A percentile compares a stretch with the other conserved stretches of the same genome.
phyloP scores from a whole-genome alignment of 75 land plant genomes.

The Picea sitchensis region DNA sequence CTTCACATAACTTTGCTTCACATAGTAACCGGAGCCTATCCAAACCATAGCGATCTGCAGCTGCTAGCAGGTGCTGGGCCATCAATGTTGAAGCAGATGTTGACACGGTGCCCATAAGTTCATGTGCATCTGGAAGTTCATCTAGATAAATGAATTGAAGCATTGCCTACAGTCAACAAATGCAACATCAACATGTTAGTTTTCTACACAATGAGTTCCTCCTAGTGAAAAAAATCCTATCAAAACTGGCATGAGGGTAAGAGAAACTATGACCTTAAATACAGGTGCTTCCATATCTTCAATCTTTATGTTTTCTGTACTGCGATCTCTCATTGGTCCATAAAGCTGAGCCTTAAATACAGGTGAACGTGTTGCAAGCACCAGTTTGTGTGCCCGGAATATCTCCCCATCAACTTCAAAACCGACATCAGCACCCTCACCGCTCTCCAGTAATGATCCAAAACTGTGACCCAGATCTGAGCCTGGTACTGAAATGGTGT shows the following conservation, averaged over 20 bases:
- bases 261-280: conserved; percentile 50
- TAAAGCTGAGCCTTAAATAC: conserved; percentile 86
- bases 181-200: neutral
- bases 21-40: conserved; percentile 72
- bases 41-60: conserved; percentile 75
- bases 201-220: neutral
- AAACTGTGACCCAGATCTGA: conserved; percentile 59
- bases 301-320: conserved; percentile 46
- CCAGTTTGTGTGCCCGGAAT: conserved; percentile 73
- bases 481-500: conserved; percentile 53
- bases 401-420: conserved; percentile 76
- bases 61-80: conserved; percentile 78
- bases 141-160: conserved; percentile 73
- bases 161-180: conserved; percentile 56
- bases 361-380: conserved; percentile 86
- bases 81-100: conserved; percentile 49
- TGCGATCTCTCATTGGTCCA: conserved; percentile 70
- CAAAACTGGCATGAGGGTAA: neutral
- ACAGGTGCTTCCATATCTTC: conserved; percentile 72
- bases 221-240: neutral
- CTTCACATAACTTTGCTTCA: conserved; percentile 68
- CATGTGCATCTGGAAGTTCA: conserved; percentile 57
- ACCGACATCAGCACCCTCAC: conserved; percentile 50
- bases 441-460: conserved; percentile 51
- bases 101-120: conserved; percentile 10